A percentile compares a stretch with the other conserved stretches of the same genome.
These are phyloP conservation scores for Dictyostelium citrinum DNA, from an alignment of 78 protist species.

Conservation along the genomic window DNA sequence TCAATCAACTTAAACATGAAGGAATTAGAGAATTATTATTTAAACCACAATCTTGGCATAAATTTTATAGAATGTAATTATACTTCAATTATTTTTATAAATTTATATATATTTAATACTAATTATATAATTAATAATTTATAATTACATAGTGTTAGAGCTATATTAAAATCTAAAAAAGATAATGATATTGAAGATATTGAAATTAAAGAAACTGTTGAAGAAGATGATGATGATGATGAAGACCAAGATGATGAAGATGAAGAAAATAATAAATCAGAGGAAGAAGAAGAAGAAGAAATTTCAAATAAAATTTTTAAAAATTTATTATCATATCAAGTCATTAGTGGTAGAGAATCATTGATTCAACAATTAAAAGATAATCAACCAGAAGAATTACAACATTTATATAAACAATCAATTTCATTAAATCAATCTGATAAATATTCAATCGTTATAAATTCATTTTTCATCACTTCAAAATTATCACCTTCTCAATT, in stretches of 20 bases:
- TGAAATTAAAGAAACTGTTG: not conserved
- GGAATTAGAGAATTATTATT: conserved; percentile 28
- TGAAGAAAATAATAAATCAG: not conserved
- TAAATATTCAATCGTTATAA: not conserved
- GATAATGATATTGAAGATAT: not conserved
- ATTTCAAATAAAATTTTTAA: not conserved
- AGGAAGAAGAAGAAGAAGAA: not conserved
- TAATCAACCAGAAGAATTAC: not conserved
- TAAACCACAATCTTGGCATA: conserved; percentile 29
- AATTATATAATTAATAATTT: not conserved
- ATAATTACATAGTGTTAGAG: not conserved
- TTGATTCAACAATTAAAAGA: not conserved
- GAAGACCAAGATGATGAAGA: not conserved
- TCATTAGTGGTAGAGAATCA: conserved; percentile 18
- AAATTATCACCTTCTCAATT: not conserved
- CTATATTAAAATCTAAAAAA: not conserved
- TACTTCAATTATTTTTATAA: no score
- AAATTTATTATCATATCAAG: not conserved
- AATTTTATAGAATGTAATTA: conserved; percentile 8
- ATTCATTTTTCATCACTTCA: not conserved
- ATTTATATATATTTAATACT: not conserved
- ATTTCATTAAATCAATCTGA: not conserved
- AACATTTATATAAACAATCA: conserved; percentile 8
- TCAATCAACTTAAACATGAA: conserved; percentile 8
- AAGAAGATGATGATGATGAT: not conserved